Evolutionary conservation across 2,329 filamentous ascomycete genomes (phyloP).

Genomic region (Aureobasidium zeae): DNA sequence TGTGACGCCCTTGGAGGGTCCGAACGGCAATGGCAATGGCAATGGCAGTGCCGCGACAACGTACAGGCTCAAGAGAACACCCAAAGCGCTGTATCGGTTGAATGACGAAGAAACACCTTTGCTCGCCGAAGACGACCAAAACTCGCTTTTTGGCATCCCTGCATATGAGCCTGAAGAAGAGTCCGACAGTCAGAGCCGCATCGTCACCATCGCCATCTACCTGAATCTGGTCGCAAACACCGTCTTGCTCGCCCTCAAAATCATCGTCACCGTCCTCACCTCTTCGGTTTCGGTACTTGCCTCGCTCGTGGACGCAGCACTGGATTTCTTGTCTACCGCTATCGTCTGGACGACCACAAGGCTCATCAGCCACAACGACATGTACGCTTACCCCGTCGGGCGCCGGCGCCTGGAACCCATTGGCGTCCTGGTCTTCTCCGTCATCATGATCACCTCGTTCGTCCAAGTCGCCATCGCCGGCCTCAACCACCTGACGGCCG

Average conservation of each 20-base stretch:
- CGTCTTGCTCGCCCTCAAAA: slow-evolving; percentile 64
- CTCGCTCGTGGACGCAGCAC: slow-evolving; percentile 65
- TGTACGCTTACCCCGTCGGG: slow-evolving; percentile 69
- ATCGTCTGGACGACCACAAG: slow-evolving; percentile 73
- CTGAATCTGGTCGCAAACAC: slow-evolving; percentile 73
- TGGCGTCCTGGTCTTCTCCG: slow-evolving; percentile 70
- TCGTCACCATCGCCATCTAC: slow-evolving; percentile 82
- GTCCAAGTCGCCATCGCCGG: slow-evolving; percentile 67
- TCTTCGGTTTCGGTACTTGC: slow-evolving; percentile 75
- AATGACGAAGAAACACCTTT: slow-evolving; percentile 59
- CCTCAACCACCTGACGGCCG: slow-evolving; percentile 50
- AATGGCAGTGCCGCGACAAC: slow-evolving; percentile 19
- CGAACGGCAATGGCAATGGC: slow-evolving; percentile 16
- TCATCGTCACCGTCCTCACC: slow-evolving; percentile 66
- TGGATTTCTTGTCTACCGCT: slow-evolving; percentile 72
- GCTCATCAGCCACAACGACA: slow-evolving; percentile 63
- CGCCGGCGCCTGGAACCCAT: slow-evolving; percentile 67
- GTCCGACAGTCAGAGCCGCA: slow-evolving; percentile 61
- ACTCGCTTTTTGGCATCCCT: slow-evolving; percentile 45
- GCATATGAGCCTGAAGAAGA: slow-evolving; percentile 61
- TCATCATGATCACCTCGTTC: slow-evolving; percentile 82
- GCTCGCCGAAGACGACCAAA: slow-evolving; percentile 39
- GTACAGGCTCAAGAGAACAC: slow-evolving; percentile 61
- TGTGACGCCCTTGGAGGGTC: neutral
- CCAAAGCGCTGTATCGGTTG: slow-evolving; percentile 74